Base-by-base conservation (phyloP, 2,329 filamentous ascomycete genomes). In the Beauveria pseudobassiana region DNA sequence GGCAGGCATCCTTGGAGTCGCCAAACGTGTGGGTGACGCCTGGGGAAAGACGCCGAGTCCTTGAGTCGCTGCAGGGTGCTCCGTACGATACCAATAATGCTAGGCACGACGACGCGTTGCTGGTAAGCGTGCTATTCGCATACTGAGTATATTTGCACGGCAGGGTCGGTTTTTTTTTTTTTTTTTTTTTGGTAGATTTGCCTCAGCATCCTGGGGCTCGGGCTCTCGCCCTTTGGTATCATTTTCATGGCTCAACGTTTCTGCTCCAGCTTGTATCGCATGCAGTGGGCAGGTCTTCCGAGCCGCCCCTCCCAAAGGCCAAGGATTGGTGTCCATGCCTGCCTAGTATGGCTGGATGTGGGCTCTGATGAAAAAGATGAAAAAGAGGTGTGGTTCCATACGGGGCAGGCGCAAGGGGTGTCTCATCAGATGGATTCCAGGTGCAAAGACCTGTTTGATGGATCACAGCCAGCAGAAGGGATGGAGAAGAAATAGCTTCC, bases 401-500 rank as follows among this genome's bases (percentile, higher is more conserved):
- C 66, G 68, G 69, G 67, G 63, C 65, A 66, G 57, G 65, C 26
- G 45, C 65, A 68, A 72, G 67, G 72, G 71, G 70, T 71, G 70
- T 70, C 67, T 73, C 69, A 71, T 69, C 68, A 69, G 72, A 71
- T 67, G 69, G 70, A 70, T 70, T 69, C 67, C 68, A 70, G 61
- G 46, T 60, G 51, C 46, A 45, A 49, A 59, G 48, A 45, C 57
- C 61, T 56, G 53, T 62, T 62, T 49, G 40, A 51, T 56, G 48
- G 46, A 46, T 59, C 45, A 50, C 34, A 49, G 20, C 40, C 54
- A 57, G 55, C 53, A 50, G 48, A 60, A 63, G 55, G 61, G 55
- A 63, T 59, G 61, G 56, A 59, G 61, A 59, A 62, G 43, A 56
- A 51, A 52, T 59, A 45, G 48, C 57, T 40, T 59, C 57, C 57